Base-by-base conservation (phyloP, 1,284 basidiomycete species). In the Pseudozyma thailandica region DNA sequence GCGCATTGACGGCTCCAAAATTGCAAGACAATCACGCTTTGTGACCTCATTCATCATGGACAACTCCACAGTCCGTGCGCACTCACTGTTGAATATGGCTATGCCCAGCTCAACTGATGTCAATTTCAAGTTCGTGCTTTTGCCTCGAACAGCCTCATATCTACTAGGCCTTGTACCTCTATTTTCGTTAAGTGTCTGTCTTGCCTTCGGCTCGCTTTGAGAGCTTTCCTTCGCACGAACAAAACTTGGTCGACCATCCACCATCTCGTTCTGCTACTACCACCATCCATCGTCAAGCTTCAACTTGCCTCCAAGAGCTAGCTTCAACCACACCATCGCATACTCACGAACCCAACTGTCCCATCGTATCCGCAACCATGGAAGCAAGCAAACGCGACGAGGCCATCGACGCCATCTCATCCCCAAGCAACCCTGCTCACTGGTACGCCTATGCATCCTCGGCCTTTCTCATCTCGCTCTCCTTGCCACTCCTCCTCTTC, bases 401-500 rank as follows among this genome's bases (percentile, higher is more conserved):
- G 7, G 48, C 50, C 1, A 21, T 43, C 6, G 60, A 68, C 35
- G 56, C 65, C 15, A 26, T 74, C 13, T 64, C 71, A 6, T 74
- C 71, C 20, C 71, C 61, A 2, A 42, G 23, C 46, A 74, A 74
- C 47, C 71, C 71, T 10, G 65, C 71, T 4, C 71, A 74, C 50
- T 74, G 55, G 57, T 74, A 55, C 52, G 71, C 71, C 35, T 74
- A 70, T 37, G 71, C 65, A 8, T 57, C 71, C 0, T 50, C 71
- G 0, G 61, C 58, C 1, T 74, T 65, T 23, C 62, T 74, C 44
- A 27, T 70, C 42, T 20, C 43, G 28, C 65, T 74, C 44, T 74
- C 71, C 0, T 35, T 74, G 8, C 65, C 71, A 1, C 50, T 74
- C 0, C 58, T 74, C 0, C 58, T 70, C 16, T 74, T 74, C 45